Percentiles rank a stretch among this genome's conserved stretches.
These are phyloP conservation scores for Exophiala sideris DNA, from an alignment of 2,329 filamentous ascomycete genomes.

Conservation along the genomic window DNA sequence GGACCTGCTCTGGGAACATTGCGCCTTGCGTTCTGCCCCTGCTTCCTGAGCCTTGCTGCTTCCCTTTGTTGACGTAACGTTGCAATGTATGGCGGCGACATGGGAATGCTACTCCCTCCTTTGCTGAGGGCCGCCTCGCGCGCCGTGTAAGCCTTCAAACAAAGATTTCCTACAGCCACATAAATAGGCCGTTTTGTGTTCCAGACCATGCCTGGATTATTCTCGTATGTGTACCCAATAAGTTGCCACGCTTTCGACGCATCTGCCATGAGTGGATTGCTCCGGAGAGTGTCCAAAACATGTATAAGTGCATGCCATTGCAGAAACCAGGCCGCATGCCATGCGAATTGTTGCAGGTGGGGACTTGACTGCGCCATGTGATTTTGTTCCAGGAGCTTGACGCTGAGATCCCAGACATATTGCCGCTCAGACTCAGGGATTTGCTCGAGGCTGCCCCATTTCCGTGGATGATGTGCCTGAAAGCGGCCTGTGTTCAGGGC, in stretches of 20 bases:
- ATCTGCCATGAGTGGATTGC: slow-evolving; percentile 31
- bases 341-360: slow-evolving; percentile 32
- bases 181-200: slow-evolving; percentile 31
- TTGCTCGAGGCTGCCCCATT: slow-evolving; percentile 33
- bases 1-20: no score
- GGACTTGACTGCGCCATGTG: slow-evolving; percentile 38
- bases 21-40: no score
- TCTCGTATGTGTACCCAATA: slow-evolving; percentile 36
- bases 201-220: slow-evolving; percentile 30
- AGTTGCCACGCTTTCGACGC: slow-evolving; percentile 35
- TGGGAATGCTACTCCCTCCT: background rate
- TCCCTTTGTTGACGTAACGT: background rate
- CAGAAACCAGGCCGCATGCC: slow-evolving; percentile 33
- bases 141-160: slow-evolving; percentile 33
- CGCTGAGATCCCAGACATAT: slow-evolving; percentile 31
- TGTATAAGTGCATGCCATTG: slow-evolving; percentile 39
- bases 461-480: slow-evolving; percentile 31
- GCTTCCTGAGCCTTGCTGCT: no score
- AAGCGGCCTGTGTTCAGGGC: slow-evolving; percentile 42
- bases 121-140: slow-evolving; percentile 24
- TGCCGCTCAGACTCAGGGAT: slow-evolving; percentile 31
- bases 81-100: background rate
- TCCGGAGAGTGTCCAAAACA: slow-evolving; percentile 36
- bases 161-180: slow-evolving; percentile 34
- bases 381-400: slow-evolving; percentile 36